phyloP scores from a whole-genome alignment of 768 basidiomycete genomes.

The Boletus insuetus region DNA sequence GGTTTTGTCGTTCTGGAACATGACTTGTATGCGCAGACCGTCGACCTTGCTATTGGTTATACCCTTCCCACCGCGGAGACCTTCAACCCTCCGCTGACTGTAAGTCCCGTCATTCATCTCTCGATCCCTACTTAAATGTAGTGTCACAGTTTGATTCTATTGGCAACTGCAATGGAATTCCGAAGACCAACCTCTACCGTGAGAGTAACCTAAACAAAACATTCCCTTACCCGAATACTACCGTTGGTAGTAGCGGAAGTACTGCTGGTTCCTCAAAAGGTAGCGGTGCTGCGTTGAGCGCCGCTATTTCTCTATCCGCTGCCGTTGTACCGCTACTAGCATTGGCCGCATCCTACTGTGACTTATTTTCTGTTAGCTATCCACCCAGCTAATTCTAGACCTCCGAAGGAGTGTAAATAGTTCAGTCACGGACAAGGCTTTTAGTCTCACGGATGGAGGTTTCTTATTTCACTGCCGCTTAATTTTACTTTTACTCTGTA shows the following conservation, averaged over 20 bases:
- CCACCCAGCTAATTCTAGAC: constrained; percentile 22
- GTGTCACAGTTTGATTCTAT: constrained; percentile 62
- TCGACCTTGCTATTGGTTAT: constrained; percentile 88
- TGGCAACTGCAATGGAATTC: constrained; percentile 69
- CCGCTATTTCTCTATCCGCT: constrained; percentile 13
- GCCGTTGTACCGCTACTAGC: constrained; percentile 11
- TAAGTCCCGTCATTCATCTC: constrained; percentile 31
- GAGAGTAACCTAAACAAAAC: constrained; percentile 75
- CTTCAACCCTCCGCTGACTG: constrained; percentile 62
- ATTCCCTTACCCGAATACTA: constrained; percentile 53
- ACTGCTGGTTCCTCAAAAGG: not conserved
- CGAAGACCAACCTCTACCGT: constrained; percentile 68
- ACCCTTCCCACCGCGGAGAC: constrained; percentile 73
- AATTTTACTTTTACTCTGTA: constrained; percentile 9
- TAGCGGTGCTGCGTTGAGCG: constrained; percentile 12
- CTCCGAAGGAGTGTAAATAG: too few species aligned
- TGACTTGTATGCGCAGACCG: constrained; percentile 80
- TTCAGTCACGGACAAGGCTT: not conserved
- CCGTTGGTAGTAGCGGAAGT: constrained; percentile 7
- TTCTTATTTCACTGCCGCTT: not conserved
- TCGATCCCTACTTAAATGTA: not conserved
- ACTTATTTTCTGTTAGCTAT: constrained; percentile 13
- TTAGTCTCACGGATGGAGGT: too few species aligned
- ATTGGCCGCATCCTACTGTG: constrained; percentile 14
- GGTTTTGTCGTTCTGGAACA: constrained; percentile 91